Conservation (phyloP, 1,284 basidiomycete species). For the Mycosarcoma mackinlayi region DNA sequence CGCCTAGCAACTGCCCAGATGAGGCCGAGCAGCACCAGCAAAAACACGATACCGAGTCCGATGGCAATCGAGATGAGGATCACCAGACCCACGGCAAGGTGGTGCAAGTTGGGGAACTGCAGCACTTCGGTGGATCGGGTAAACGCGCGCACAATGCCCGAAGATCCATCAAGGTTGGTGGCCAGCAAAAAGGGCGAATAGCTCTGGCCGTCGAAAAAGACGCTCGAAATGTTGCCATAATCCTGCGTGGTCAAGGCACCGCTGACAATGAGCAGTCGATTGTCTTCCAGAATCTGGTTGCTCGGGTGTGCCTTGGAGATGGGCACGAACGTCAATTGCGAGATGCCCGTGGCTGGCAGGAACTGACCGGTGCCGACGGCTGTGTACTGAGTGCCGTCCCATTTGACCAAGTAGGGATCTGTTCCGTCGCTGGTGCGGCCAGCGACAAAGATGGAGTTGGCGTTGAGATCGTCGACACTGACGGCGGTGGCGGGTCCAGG, state of each 20-base stretch:
- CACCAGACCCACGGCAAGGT: conserved; percentile 85
- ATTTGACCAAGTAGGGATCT: conserved; percentile 53
- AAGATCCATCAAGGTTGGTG: conserved; percentile 75
- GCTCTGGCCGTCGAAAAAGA: conserved; percentile 84
- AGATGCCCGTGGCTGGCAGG: conserved; percentile 76
- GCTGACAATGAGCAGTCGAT: conserved; percentile 90
- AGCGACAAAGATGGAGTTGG: conserved; percentile 86
- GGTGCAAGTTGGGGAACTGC: conserved; percentile 59
- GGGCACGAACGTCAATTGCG: conserved; percentile 90
- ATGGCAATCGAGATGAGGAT: conserved; percentile 98
- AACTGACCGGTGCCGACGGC: conserved; percentile 44
- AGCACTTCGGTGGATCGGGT: conserved; percentile 73
- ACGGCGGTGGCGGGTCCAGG: conserved; percentile 91
- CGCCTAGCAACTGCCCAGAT: conserved; percentile 87
- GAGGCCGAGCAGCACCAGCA: conserved; percentile 86
- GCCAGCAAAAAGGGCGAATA: conserved; percentile 87
- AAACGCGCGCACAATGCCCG: conserved; percentile 81
- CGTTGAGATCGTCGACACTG: conserved; percentile 83
- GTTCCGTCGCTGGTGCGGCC: conserved; percentile 72
- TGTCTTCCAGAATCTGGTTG: conserved; percentile 80
- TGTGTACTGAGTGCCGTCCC: conserved; percentile 54
- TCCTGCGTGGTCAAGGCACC: conserved; percentile 76
- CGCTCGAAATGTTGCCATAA: conserved; percentile 77
- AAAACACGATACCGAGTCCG: conserved; percentile 90
- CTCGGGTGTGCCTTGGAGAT: conserved; percentile 76